Percentiles rank a stretch among this genome's conserved stretches.
phyloP scores from a whole-genome alignment of 345 rosid genomes.

The Boechera stricta region DNA sequence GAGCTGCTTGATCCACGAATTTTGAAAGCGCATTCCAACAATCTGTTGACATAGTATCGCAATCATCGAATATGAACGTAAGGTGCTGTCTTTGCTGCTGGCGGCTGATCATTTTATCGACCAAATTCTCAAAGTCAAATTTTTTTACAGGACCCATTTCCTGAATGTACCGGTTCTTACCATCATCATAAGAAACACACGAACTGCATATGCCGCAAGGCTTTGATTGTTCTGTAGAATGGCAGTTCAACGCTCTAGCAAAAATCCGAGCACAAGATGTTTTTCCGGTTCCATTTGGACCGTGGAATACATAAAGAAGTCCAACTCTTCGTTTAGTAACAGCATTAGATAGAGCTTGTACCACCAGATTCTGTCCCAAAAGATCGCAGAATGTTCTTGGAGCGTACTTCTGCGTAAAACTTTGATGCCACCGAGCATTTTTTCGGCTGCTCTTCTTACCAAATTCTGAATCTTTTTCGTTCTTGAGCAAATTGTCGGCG shows the following conservation, averaged over 20 bases:
- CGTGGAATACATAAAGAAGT: conserved; percentile 85
- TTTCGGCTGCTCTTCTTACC: conserved; percentile 49
- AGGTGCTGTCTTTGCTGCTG: conserved; percentile 60
- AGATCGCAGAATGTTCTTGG: conserved; percentile 80
- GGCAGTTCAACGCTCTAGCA: conserved; percentile 93
- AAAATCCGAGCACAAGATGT: conserved; percentile 92
- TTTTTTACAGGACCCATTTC: conserved; percentile 88
- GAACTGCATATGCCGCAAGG: conserved; percentile 85
- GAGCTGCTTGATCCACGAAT: conserved; percentile 80
- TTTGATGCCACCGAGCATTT: conserved; percentile 67
- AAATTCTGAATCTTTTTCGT: conserved; percentile 66
- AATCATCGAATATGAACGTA: conserved; percentile 82
- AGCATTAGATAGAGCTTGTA: conserved; percentile 91
- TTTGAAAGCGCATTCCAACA: conserved; percentile 87
- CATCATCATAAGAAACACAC: conserved; percentile 71
- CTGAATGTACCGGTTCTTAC: conserved; percentile 70
- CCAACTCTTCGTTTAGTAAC: conserved; percentile 77
- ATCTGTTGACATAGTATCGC: conserved; percentile 75
- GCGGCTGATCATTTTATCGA: conserved; percentile 61
- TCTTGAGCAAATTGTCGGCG: conserved; percentile 80
- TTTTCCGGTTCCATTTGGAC: conserved; percentile 98
- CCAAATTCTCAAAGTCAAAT: conserved; percentile 70
- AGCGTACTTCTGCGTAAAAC: conserved; percentile 80
- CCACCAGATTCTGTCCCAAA: conserved; percentile 86
- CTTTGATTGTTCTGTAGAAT: conserved; percentile 67